A percentile compares a stretch with the other conserved stretches of the same genome.
phyloP scores from a whole-genome alignment of 139 green algal species.

The Haematococcus lacustris region DNA sequence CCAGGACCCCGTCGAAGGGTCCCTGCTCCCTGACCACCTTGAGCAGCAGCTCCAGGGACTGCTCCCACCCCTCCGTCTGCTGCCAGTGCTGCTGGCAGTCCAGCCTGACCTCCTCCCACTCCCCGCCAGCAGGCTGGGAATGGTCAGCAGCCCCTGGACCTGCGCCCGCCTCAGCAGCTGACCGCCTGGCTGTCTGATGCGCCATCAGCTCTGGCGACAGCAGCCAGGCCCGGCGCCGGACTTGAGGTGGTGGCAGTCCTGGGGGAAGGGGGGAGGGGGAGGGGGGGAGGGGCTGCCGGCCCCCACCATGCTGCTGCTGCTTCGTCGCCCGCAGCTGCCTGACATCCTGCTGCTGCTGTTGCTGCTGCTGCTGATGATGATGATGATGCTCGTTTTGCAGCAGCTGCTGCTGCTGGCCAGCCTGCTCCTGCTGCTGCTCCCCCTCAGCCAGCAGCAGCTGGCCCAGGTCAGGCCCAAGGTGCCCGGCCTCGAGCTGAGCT shows the following conservation, averaged over 20 bases:
- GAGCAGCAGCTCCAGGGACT: constrained; percentile 30
- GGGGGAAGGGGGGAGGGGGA: not conserved
- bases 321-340: not conserved
- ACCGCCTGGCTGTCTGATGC: not conserved
- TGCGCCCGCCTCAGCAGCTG: not conserved
- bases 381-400: too few relatives aligned
- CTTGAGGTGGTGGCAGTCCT: constrained; percentile 4
- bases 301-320: not conserved
- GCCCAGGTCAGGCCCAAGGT: not conserved
- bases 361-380: not conserved
- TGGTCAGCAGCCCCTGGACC: not conserved
- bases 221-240: constrained; percentile 34
- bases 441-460: not conserved
- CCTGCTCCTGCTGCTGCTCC: not conserved
- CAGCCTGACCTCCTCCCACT: too few relatives aligned
- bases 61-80: constrained; percentile 62
- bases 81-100: constrained; percentile 33
- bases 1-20: constrained; percentile 76
- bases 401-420: too few relatives aligned
- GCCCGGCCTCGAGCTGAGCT: too few relatives aligned
- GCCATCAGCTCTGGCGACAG: constrained; percentile 25
- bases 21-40: constrained; percentile 27
- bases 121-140: not conserved
- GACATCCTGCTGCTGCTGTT: not conserved
- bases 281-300: not conserved